Evolutionary conservation across 192 early-diverging fungal genomes (phyloP), one percentile per base, ranked within the genome.

Genomic region (Thoreauomyces humboldtii): DNA sequence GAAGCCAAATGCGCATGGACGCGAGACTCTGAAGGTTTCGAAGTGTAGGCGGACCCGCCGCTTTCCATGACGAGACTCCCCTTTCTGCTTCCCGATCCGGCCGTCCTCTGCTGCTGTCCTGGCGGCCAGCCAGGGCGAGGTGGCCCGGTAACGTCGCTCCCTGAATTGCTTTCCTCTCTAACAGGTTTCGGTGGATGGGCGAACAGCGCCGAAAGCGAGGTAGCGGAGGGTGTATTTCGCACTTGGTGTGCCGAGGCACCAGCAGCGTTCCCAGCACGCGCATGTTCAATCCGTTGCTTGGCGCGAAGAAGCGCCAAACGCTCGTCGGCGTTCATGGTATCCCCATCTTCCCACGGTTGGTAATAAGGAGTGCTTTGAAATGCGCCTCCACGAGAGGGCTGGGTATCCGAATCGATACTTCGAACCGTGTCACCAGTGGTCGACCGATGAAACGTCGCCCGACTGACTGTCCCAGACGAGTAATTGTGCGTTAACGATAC

Each of bases 291-390:
- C 0, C 66, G 55, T 4, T 42, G 47, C 34, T 48, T 45, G n/a
- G 48, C 58, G 9, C 37, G 29, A 12, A 68, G n/a, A 15, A 68
- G 46, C 14, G 66, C 66, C 5, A 60, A 19, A 21, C 66, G 55
- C 6, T 68, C 66, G 4, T 68, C 58, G 9, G 46, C 44, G 9
- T 11, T 60, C 42, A 68, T 15, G n/a, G 57, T 68, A 37, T 68
- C 66, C 7, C 55, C 44, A 46, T 60, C 66, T 34, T 48, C 55
- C 45, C 58, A 48, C 24, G 64, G 52, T 0, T 42, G 45, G 28
- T 63, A 63, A 35, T 51, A 63, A 2, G 55, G 19, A 35, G 55
- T 27, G 27, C 24, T 33, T 11, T 57, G 55, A 9, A 57, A 17
- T 33, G 42, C 42, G 11, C 11, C 11, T 19, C 56, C 37, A 22